These are phyloP conservation scores for Pythium phragmitis DNA, from an alignment of 352 stramenopile species.

Conservation along the genomic window DNA sequence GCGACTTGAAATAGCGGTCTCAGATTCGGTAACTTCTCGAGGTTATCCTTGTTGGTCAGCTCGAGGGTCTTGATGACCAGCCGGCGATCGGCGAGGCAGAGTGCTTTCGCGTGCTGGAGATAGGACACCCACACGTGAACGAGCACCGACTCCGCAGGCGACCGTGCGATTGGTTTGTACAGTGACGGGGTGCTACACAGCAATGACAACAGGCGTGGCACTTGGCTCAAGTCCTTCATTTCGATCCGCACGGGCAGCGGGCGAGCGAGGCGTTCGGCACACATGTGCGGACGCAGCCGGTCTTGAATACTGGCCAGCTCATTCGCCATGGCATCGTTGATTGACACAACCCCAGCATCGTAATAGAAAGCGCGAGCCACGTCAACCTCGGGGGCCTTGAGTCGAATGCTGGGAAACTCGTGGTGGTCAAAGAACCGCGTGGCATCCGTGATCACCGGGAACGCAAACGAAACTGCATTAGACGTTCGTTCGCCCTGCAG, in stretches of 20 bases:
- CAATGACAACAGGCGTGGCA: background rate
- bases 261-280: background rate
- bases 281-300: background rate
- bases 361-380: background rate
- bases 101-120: background rate
- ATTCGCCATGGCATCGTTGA: background rate
- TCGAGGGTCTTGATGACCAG: conserved; percentile 1
- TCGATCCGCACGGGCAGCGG: background rate
- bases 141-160: background rate
- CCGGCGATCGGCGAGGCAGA: background rate
- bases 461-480: background rate
- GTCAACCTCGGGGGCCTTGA: background rate
- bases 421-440: conserved; percentile 12
- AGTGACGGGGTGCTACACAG: background rate
- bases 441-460: background rate
- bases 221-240: background rate
- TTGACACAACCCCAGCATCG: background rate
- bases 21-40: background rate
- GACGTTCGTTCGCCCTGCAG: background rate
- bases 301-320: background rate
- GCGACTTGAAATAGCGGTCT: background rate
- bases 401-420: background rate
- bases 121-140: conserved; percentile 1
- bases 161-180: background rate
- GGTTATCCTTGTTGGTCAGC: background rate